Conservation (phyloP, 805 yeast species). For the Cyberlindnera samutprakarnensis region DNA sequence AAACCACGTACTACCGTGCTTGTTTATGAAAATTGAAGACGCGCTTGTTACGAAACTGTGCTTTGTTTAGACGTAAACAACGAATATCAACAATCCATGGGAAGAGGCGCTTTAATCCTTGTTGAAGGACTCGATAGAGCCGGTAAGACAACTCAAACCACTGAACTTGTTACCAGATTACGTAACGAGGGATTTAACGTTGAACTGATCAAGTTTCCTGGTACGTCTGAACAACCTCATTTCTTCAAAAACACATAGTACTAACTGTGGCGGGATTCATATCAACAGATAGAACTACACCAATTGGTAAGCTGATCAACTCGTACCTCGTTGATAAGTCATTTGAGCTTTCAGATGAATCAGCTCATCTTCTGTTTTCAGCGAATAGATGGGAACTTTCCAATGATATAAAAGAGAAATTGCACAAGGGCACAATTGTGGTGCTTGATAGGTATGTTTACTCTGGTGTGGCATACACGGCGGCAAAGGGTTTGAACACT, state of each 20-base stretch:
- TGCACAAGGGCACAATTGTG: conserved; percentile 49
- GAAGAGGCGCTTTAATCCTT: conserved; percentile 75
- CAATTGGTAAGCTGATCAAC: conserved; percentile 74
- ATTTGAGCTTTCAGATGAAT: conserved; percentile 56
- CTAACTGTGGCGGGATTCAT: too few relatives aligned
- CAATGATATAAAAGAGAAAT: conserved; percentile 33
- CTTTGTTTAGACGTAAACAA: too few relatives aligned
- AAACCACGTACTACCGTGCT: too few relatives aligned
- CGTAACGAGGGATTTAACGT: conserved; percentile 27
- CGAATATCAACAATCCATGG: too few relatives aligned
- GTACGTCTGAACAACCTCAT: conserved; percentile 10
- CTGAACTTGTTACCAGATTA: conserved; percentile 28
- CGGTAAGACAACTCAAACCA: conserved; percentile 85
- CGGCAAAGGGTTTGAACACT: conserved; percentile 69
- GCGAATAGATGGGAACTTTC: conserved; percentile 93
- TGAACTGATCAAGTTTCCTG: conserved; percentile 68
- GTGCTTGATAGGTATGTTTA: conserved; percentile 84
- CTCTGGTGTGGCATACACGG: conserved; percentile 88
- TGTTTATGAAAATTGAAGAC: too few relatives aligned
- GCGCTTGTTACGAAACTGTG: too few relatives aligned
- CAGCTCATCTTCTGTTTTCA: conserved; percentile 81
- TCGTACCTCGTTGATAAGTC: conserved; percentile 50
- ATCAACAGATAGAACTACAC: conserved; percentile 58
- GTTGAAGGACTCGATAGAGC: conserved; percentile 94
- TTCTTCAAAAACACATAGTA: too few relatives aligned